A percentile compares a stretch with the other conserved stretches of the same genome.
Evolutionary conservation across 192 early-diverging fungal genomes (phyloP).

Genomic region (Jimgerdemannia flammicorona): DNA sequence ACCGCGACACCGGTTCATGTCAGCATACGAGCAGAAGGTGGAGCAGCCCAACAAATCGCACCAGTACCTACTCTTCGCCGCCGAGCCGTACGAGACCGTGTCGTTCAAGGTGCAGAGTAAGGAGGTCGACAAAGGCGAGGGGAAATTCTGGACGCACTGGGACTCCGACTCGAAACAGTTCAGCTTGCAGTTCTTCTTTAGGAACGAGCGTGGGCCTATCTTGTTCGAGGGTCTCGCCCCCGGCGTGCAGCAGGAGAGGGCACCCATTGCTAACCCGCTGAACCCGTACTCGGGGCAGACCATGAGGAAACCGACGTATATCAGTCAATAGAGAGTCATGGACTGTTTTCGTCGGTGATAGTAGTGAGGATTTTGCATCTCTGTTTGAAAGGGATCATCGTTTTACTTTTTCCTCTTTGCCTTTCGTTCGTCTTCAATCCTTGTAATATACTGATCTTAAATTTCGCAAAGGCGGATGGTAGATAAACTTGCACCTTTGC

Average conservation of each 20-base stretch:
- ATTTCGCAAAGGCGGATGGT: too few relatives aligned
- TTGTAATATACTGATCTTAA: too few relatives aligned
- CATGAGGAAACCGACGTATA: background rate
- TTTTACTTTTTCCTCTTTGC: too few relatives aligned
- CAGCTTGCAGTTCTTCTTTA: conserved; percentile 92
- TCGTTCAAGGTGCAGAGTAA: conserved; percentile 91
- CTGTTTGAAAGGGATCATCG: too few relatives aligned
- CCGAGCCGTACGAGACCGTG: conserved; percentile 94
- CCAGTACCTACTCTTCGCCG: conserved; percentile 94
- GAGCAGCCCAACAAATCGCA: conserved; percentile 83
- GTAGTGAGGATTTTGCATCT: too few relatives aligned
- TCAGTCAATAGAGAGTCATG: background rate
- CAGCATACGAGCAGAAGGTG: conserved; percentile 89
- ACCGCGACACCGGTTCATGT: conserved; percentile 95
- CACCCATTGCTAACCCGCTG: background rate
- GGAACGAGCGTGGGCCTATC: conserved; percentile 42
- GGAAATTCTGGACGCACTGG: conserved; percentile 93
- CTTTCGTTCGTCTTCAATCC: too few relatives aligned
- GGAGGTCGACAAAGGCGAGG: conserved; percentile 85
- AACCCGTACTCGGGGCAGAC: background rate
- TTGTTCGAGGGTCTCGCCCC: conserved; percentile 22
- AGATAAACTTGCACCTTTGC: too few relatives aligned
- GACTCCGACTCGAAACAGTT: conserved; percentile 86
- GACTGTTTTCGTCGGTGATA: too few relatives aligned
- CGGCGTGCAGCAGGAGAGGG: conserved; percentile 3